Evolutionary conservation across 495 filamentous ascomycete genomes (phyloP).

Genomic region (Oleoguttula mirabilis): DNA sequence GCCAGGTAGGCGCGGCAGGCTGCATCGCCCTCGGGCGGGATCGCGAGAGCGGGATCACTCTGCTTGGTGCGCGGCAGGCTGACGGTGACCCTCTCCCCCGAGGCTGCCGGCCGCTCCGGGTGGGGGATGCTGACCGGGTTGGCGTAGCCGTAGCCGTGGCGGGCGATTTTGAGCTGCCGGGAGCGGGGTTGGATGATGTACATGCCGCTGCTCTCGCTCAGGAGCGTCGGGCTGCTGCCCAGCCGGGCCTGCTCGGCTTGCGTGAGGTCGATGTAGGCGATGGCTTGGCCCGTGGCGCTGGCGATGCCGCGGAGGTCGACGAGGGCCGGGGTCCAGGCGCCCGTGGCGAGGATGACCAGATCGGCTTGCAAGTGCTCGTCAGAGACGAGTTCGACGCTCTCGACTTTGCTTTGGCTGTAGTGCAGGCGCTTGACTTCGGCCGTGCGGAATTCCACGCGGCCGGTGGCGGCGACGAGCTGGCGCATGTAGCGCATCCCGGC

Average conservation of each 20-base stretch:
- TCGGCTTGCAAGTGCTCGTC: conserved; percentile 49
- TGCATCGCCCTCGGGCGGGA: conserved; percentile 48
- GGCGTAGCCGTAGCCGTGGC: conserved; percentile 70
- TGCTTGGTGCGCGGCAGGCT: conserved; percentile 38
- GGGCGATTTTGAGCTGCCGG: conserved; percentile 64
- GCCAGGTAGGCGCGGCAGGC: conserved; percentile 50
- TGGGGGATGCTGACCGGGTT: conserved; percentile 46
- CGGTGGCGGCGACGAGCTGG: conserved; percentile 39
- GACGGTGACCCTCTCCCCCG: conserved; percentile 30
- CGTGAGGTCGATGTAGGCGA: conserved; percentile 63
- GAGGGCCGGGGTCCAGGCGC: conserved; percentile 69
- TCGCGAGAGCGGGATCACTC: conserved; percentile 31
- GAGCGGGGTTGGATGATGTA: conserved; percentile 71
- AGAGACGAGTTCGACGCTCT: conserved; percentile 44
- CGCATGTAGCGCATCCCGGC: conserved; percentile 54
- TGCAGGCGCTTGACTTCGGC: conserved; percentile 48
- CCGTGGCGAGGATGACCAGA: conserved; percentile 67
- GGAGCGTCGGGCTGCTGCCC: conserved; percentile 53
- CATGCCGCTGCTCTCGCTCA: conserved; percentile 69
- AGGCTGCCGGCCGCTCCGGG: conserved; percentile 23
- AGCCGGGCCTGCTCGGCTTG: conserved; percentile 53
- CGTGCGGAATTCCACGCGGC: conserved; percentile 50
- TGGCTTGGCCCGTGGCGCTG: conserved; percentile 65
- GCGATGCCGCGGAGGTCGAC: conserved; percentile 67
- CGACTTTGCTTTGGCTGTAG: conserved; percentile 21